Conservation (phyloP, 306 rosid species). For the Parietaria judaica region DNA sequence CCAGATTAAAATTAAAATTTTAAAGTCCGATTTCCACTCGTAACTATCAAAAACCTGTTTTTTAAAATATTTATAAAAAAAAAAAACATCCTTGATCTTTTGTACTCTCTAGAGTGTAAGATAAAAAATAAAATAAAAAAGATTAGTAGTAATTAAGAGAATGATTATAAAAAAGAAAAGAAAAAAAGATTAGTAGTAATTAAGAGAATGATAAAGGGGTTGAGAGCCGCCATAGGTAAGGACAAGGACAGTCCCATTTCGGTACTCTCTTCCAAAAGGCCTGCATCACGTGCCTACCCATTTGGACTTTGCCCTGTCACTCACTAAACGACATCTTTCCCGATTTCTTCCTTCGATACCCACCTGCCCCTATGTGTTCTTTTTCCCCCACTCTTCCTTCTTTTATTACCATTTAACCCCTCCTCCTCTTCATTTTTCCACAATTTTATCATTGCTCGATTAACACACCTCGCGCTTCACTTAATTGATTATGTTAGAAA, state of each 20-base stretch:
- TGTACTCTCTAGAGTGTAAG: no score
- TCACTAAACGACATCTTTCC: conserved; percentile 41
- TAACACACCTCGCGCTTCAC: no score
- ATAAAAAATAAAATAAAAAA: no score
- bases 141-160: no score
- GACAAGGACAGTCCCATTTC: conserved; percentile 93
- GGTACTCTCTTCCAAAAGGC: conserved; percentile 68
- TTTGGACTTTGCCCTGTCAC: conserved; percentile 43
- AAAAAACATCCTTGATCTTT: no score
- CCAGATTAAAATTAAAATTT: no score
- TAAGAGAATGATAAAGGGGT: conserved; percentile 1
- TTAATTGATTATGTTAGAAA: no score
- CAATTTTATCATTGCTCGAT: not conserved
- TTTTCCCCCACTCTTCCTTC: conserved; percentile 3
- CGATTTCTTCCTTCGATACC: conserved; percentile 56
- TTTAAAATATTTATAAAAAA: no score
- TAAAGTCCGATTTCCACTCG: no score
- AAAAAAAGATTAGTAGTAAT: no score
- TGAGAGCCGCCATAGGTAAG: conserved; percentile 83
- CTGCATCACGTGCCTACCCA: conserved; percentile 89
- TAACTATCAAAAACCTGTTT: no score
- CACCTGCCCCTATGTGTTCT: conserved; percentile 24
- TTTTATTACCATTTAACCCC: not conserved
- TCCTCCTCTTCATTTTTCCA: not conserved
- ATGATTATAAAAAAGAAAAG: no score